Conservation (phyloP, 768 basidiomycete genomes). For the Leucocoprinus birnbaumii region DNA sequence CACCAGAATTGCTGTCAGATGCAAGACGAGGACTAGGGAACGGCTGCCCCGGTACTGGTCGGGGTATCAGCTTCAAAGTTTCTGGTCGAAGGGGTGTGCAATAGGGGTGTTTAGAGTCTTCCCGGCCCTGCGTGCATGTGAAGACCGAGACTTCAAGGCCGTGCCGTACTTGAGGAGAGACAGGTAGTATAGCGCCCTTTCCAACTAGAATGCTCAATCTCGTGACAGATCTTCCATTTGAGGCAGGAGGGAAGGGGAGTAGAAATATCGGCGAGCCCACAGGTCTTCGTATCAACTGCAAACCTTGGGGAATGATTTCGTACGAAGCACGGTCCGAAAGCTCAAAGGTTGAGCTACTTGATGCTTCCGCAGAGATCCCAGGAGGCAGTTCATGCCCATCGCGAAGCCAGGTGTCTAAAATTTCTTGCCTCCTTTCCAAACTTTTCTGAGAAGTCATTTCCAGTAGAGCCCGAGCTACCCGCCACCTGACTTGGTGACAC, state of each 20-base stretch:
- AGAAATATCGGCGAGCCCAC: conserved; percentile 43
- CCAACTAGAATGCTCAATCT: conserved; percentile 60
- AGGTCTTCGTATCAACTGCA: conserved; percentile 43
- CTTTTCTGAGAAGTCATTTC: conserved; percentile 48
- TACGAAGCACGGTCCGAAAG: conserved; percentile 24
- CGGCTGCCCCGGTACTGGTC: conserved; percentile 43
- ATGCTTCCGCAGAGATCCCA: conserved; percentile 6
- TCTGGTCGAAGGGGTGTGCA: conserved; percentile 43
- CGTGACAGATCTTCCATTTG: conserved; percentile 10
- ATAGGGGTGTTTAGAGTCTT: conserved; percentile 19
- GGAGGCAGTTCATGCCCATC: conserved; percentile 52
- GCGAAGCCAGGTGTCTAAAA: conserved; percentile 68
- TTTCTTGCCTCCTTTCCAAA: conserved; percentile 23
- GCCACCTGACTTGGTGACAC: conserved; percentile 97
- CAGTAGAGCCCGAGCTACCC: conserved; percentile 75
- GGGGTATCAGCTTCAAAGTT: conserved; percentile 60
- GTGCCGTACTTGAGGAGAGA: conserved; percentile 46
- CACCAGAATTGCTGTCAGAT: conserved; percentile 31
- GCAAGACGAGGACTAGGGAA: conserved; percentile 74
- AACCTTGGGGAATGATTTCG: conserved; percentile 32
- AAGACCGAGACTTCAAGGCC: conserved; percentile 46
- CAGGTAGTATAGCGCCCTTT: conserved; percentile 47
- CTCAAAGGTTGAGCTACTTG: conserved; percentile 13
- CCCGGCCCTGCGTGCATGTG: conserved; percentile 32
- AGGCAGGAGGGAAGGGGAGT: conserved; percentile 37